These are phyloP conservation scores for Heterobasidion annosum DNA, from an alignment of 1,284 basidiomycete species.

Conservation along the genomic window DNA sequence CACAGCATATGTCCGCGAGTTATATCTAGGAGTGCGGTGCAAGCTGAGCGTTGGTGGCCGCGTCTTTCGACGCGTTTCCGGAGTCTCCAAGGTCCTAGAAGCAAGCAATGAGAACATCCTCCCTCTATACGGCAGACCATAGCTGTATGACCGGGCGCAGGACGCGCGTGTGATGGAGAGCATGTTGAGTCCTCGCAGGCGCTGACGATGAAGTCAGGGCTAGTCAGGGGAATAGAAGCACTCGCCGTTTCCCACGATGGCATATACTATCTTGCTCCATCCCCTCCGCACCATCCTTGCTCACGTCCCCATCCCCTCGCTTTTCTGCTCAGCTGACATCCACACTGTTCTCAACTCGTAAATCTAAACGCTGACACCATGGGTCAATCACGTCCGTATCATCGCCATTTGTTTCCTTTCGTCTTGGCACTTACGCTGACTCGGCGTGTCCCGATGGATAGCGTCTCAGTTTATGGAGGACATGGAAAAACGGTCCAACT, in stretches of 20 bases:
- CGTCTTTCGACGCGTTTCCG: neutral
- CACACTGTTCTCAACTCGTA: no score
- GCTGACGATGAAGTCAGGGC: neutral
- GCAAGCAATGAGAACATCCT: neutral
- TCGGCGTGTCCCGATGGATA: constrained; percentile 19
- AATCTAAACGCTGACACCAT: constrained; percentile 22
- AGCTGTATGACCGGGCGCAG: neutral
- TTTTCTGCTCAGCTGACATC: no score
- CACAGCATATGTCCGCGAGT: neutral
- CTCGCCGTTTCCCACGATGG: neutral
- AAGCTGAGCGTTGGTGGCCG: neutral
- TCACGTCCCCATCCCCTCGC: no score
- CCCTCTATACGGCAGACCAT: neutral
- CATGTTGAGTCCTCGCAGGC: neutral
- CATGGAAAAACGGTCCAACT: constrained; percentile 90
- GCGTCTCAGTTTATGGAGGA: constrained; percentile 91
- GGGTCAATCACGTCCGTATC: constrained; percentile 69
- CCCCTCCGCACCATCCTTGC: neutral
- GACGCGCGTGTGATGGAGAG: neutral
- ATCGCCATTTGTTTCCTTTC: neutral
- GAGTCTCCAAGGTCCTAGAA: neutral
- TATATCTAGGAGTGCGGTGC: neutral
- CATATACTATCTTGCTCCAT: neutral
- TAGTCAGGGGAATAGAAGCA: neutral
- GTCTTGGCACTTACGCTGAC: neutral